Evolutionary conservation across 495 filamentous ascomycete genomes (phyloP).

Genomic region (Daldinia loculata): DNA sequence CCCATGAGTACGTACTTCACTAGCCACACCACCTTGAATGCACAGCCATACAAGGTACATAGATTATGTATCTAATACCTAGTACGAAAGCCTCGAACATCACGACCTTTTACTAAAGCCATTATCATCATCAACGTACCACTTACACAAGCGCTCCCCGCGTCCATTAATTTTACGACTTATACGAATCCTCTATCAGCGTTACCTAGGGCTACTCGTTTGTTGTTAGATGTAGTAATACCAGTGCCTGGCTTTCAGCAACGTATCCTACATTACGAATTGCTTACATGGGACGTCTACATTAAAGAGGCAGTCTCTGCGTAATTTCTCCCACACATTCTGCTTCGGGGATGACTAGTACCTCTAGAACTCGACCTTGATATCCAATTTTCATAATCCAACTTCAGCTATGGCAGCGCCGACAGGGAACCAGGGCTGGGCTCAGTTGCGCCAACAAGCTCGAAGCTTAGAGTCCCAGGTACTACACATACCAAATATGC

Average conservation of each 20-base stretch:
- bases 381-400: constrained; percentile 3
- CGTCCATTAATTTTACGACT: background rate
- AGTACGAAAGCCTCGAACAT: background rate
- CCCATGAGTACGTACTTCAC: constrained; percentile 7
- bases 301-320: constrained; percentile 14
- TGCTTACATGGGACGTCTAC: constrained; percentile 11
- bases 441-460: constrained; percentile 93
- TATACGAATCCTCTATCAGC: background rate
- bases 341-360: constrained; percentile 16
- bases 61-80: background rate
- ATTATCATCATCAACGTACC: constrained; percentile 23
- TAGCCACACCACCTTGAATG: constrained; percentile 16
- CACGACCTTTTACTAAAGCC: background rate
- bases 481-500: constrained; percentile 32
- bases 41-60: background rate
- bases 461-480: constrained; percentile 92
- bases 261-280: constrained; percentile 11
- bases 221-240: background rate
- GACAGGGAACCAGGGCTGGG: constrained; percentile 83
- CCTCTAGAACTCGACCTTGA: constrained; percentile 8
- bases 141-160: constrained; percentile 5
- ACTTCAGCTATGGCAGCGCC: constrained; percentile 69
- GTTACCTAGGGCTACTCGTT: background rate
- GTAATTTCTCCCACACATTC: constrained; percentile 4
- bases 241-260: background rate